Evolutionary conservation across 1,284 basidiomycete genomes (phyloP), one percentile per base, ranked within the genome.

Genomic region (Meira nashicola): DNA sequence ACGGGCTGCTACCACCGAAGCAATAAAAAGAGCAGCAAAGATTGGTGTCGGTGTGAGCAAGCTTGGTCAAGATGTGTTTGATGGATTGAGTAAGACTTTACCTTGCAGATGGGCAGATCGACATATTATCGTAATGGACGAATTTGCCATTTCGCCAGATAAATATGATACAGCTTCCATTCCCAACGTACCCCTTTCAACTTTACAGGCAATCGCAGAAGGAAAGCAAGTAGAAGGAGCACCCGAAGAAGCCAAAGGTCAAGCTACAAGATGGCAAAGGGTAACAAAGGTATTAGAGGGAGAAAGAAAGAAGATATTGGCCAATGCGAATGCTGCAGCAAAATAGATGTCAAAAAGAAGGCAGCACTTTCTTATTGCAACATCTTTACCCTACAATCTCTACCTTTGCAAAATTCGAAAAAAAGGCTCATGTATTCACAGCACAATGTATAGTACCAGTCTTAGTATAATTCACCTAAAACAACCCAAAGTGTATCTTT

Each of bases 51-150:
- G 49, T 15, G 62, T 64, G 21, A 60, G 38, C 28, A 37, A 52
- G 43, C 19, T 52, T n/a, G 60, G 44, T 17, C 60, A 67, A 44
- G 70, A 73, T 19, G 73, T 72, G 19, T 78, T 76, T 39, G 74
- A 76, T 43, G 73, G 67, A 11, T 49, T 78, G 11, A 71, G 66
- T 65, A 78, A 78, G 43, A 78, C 76, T 0, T 57, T 78, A 43
- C 76, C 76, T 6, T 75, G 72, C 50, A 64, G 76, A 28, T 78
- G 76, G 76, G 68, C 76, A 55, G 66, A 64, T 7, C 60, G 66
- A 1, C 76, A 78, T 53, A 78, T 78, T 44, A 75, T 78, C 43
- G 74, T 78, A 28, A 64, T 78, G 64, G 76, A 78, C 50, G 74
- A 78, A 50, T 68, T 78, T 14, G 67, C 75, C 43, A 66, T 78